Evolutionary conservation across 192 early-diverging fungal species (phyloP), one percentile per base, ranked within the genome.

Genomic region (Polychytrium aggregatum): DNA sequence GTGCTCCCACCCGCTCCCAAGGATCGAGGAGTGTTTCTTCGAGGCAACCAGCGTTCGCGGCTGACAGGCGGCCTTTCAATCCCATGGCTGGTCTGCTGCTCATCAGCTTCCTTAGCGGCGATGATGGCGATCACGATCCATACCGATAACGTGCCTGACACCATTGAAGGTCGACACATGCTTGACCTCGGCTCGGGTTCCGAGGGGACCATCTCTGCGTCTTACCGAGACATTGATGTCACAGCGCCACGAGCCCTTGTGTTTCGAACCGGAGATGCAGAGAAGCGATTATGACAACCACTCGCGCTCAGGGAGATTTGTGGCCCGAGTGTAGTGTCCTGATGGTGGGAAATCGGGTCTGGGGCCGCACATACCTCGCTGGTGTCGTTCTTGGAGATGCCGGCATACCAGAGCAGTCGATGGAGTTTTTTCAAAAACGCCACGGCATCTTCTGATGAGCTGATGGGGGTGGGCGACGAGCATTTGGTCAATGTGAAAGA

Each of bases 171-270:
- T 70, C 28, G 49, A 44, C 6, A 70, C 26, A 40, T 70, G 68
- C 48, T 66, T 70, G 17, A 70, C 31, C 43, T 70, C 63, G 10
- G 53, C 48, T 13, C 56, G 50, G n/a, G 37, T 51, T 26, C 57
- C 57, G 9, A 57, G 3, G 2, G 41, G 35, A 0, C 49, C 57
- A 7, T 27, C 53, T 3, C 21, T 5, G 5, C 28, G 39, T 26
- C 55, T 24, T 0, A 92, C 87, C 1, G 89, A 92, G 7, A 97
- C 84, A 50, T 97, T 97, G 41, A 93, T 84, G 66, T 97, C 92
- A 43, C 86, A 90, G 24, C 92, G 72, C 65, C 88, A 72, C 5
- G 87, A 86, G 1, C 92, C 90, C 66, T 84, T 21, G 29, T 2
- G n/a, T 25, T 33, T 27, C 1, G n/a, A 14, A 48, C 6, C 17